Evolutionary conservation across 495 filamentous ascomycete genomes (phyloP).

Genomic region (Oidiodendron maius): DNA sequence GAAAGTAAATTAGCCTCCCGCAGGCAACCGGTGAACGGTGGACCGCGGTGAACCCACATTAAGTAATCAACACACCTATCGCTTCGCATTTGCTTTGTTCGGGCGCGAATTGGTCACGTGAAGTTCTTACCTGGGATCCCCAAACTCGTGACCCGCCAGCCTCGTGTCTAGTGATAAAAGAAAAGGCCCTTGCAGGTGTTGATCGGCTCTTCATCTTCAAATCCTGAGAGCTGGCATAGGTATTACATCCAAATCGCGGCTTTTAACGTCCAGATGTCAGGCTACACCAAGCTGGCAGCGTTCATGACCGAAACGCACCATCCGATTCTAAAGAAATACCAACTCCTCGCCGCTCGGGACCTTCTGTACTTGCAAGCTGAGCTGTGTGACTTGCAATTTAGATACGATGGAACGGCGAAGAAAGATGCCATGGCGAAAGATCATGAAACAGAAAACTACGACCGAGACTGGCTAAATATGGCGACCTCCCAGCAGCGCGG

Average conservation of each 20-base stretch:
- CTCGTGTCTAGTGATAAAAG: background rate
- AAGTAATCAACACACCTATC: too few relatives aligned
- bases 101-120: conserved; percentile 1
- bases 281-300: conserved; percentile 9
- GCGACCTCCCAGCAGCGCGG: background rate
- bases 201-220: background rate
- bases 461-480: conserved; percentile 4
- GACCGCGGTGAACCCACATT: too few relatives aligned
- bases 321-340: conserved; percentile 9
- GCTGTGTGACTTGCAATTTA: conserved; percentile 4
- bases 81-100: too few relatives aligned
- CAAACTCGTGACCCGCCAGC: background rate
- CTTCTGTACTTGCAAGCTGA: conserved; percentile 10
- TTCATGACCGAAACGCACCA: conserved; percentile 7
- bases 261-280: conserved; percentile 5
- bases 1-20: too few relatives aligned
- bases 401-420: conserved; percentile 1
- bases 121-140: background rate
- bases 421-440: conserved; percentile 5
- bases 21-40: too few relatives aligned
- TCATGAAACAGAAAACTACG: conserved; percentile 5
- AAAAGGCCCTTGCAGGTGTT: background rate
- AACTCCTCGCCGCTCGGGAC: conserved; percentile 5
- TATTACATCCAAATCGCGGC: background rate
- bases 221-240: background rate